phyloP scores from a whole-genome alignment of 2,329 filamentous ascomycete genomes.

The Nemania sp. region DNA sequence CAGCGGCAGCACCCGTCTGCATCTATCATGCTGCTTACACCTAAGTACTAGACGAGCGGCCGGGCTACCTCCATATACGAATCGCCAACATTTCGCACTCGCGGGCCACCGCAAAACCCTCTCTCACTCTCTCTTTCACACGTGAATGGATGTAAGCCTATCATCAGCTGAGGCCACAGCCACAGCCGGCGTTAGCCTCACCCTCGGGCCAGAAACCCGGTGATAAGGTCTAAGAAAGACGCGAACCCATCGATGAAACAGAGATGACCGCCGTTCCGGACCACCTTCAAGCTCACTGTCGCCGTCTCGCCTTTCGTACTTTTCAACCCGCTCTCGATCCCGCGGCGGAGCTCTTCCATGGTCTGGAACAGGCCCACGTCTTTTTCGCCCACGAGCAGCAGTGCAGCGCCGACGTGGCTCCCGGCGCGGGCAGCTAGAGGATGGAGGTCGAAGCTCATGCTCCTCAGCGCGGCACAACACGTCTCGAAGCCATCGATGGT shows the following conservation, averaged over 20 bases:
- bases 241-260: constrained; percentile 1
- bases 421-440: constrained; percentile 42
- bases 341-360: constrained; percentile 45
- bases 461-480: constrained; percentile 45
- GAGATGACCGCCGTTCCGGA: constrained; percentile 44
- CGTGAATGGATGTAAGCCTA: no score
- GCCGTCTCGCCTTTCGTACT: constrained; percentile 28
- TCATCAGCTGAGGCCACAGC: no score
- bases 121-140: no score
- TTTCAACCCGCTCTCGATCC: constrained; percentile 41
- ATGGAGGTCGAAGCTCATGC: constrained; percentile 44
- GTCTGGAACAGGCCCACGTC: constrained; percentile 38
- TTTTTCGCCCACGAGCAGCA: constrained; percentile 47
- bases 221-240: neutral
- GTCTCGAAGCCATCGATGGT: constrained; percentile 47
- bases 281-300: constrained; percentile 40
- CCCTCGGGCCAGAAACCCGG: neutral
- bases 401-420: constrained; percentile 39
- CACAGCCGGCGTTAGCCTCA: no score
- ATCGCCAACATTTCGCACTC: no score
- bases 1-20: no score
- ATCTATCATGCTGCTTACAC: no score
- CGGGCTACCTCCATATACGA: no score
- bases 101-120: no score
- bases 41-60: no score